A percentile compares a stretch with the other conserved stretches of the same genome.
Conservation (phyloP, 2,329 filamentous ascomycete genomes). For the Drechslerella dactyloides region DNA sequence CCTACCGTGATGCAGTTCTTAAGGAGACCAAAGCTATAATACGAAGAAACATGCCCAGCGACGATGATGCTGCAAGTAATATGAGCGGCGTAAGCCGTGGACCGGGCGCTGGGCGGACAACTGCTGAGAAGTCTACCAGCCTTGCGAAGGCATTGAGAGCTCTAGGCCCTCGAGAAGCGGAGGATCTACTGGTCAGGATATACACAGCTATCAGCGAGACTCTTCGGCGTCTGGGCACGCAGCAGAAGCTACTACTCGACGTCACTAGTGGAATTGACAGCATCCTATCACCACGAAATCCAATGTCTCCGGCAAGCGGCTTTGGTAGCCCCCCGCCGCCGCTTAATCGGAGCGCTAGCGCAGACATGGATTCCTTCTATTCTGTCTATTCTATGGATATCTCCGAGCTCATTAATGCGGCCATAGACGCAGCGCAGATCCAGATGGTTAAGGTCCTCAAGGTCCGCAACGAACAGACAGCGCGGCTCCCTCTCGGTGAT, state of each 20-base stretch:
- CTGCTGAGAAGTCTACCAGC: constrained; percentile 68
- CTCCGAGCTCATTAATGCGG: constrained; percentile 77
- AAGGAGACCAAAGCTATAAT: constrained; percentile 87
- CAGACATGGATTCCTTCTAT: constrained; percentile 47
- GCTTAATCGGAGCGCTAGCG: constrained; percentile 18
- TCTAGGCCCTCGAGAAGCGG: constrained; percentile 81
- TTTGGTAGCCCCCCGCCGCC: constrained; percentile 54
- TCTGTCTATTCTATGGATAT: constrained; percentile 66
- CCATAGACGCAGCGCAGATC: constrained; percentile 76
- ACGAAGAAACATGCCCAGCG: constrained; percentile 83
- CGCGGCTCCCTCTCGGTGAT: constrained; percentile 69
- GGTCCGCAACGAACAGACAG: constrained; percentile 75
- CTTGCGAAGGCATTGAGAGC: constrained; percentile 81
- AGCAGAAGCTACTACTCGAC: constrained; percentile 93
- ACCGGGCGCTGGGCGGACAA: constrained; percentile 51
- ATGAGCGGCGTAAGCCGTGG: constrained; percentile 52
- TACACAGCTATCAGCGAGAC: constrained; percentile 90
- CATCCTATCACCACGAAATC: constrained; percentile 56
- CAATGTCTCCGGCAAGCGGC: constrained; percentile 63
- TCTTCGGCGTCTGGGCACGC: constrained; percentile 80
- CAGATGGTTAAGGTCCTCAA: constrained; percentile 74
- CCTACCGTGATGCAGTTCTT: constrained; percentile 81
- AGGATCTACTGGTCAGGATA: constrained; percentile 78
- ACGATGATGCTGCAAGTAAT: constrained; percentile 88
- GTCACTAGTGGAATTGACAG: constrained; percentile 70